A percentile compares a stretch with the other conserved stretches of the same genome.
Conservation (phyloP, 164 flowering plant species). For the Nymphaea colorata region DNA sequence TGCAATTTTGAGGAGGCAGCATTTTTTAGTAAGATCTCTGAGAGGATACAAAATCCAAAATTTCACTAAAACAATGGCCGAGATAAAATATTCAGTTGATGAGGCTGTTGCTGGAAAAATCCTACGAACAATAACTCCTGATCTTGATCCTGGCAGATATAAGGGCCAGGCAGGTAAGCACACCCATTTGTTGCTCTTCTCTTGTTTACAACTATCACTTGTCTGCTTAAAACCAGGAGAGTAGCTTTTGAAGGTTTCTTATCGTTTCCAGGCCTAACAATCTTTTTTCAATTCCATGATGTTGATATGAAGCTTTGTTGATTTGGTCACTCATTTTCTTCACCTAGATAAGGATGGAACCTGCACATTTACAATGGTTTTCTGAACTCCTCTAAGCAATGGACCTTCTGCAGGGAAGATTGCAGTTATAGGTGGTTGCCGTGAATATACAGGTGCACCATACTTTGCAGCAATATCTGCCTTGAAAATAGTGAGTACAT, state of each 20-base stretch:
- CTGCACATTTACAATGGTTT: background rate
- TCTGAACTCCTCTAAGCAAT: no score
- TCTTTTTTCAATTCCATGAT: background rate
- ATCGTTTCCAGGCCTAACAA: background rate
- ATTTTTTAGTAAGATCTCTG: conserved; percentile 40
- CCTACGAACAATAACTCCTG: conserved; percentile 64
- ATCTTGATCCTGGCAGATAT: conserved; percentile 47
- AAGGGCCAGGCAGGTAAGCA: conserved; percentile 93
- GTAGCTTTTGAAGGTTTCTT: background rate
- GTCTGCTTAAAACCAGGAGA: background rate
- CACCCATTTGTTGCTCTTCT: background rate
- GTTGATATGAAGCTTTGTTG: background rate
- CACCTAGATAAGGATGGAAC: background rate
- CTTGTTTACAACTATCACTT: background rate
- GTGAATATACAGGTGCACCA: conserved; percentile 99
- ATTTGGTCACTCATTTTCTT: background rate
- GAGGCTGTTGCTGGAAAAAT: conserved; percentile 56
- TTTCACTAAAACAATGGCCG: conserved; percentile 10
- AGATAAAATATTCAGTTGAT: conserved; percentile 8
- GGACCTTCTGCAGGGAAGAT: conserved; percentile 55
- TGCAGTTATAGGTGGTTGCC: conserved; percentile 95
- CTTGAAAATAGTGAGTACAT: conserved; percentile 64
- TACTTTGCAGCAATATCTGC: conserved; percentile 98
- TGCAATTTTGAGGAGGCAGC: conserved; percentile 51
- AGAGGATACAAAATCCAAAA: conserved; percentile 14